Percentiles rank a stretch among this genome's conserved stretches.
Conservation (phyloP, 2,329 filamentous ascomycete genomes). For the Xylariaceae sp. region DNA sequence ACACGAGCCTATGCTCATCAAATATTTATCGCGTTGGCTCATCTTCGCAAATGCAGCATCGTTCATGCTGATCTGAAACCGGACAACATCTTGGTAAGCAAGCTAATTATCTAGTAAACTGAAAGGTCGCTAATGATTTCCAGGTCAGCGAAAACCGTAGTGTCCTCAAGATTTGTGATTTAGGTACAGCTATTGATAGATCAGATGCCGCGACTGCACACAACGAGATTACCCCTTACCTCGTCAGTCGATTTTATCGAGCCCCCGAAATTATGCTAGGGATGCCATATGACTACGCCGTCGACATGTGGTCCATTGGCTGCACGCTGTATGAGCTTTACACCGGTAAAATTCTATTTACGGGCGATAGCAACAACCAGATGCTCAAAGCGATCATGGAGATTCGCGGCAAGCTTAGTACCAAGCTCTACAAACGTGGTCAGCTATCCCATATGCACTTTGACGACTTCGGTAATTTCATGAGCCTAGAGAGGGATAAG, state of each 20-base stretch:
- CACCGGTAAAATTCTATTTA: slow-evolving; percentile 96
- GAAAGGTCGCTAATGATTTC: slow-evolving; percentile 31
- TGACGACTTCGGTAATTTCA: slow-evolving; percentile 81
- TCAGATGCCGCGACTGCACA: slow-evolving; percentile 72
- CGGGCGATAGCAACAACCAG: slow-evolving; percentile 94
- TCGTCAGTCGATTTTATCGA: slow-evolving; percentile 96
- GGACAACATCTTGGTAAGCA: slow-evolving; percentile 88
- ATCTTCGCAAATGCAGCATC: slow-evolving; percentile 90
- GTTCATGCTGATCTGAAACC: slow-evolving; percentile 96
- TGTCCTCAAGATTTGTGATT: slow-evolving; percentile 89
- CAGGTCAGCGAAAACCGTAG: slow-evolving; percentile 80
- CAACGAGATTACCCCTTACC: slow-evolving; percentile 89
- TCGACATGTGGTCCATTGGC: slow-evolving; percentile 97
- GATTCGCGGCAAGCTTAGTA: slow-evolving; percentile 86
- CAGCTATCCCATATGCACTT: slow-evolving; percentile 78
- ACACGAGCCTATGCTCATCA: slow-evolving; percentile 90
- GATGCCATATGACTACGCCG: slow-evolving; percentile 91
- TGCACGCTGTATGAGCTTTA: slow-evolving; percentile 97
- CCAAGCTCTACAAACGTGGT: slow-evolving; percentile 84
- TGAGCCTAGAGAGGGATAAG: slow-evolving; percentile 84
- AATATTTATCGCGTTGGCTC: slow-evolving; percentile 85
- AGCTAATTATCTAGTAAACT: not conserved
- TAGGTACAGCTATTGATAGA: slow-evolving; percentile 92
- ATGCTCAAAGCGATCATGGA: slow-evolving; percentile 98
- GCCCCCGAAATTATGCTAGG: slow-evolving; percentile 96